These are phyloP conservation scores for Hondaea fermentalgiana DNA, from an alignment of 108 stramenopile genomes.

Conservation along the genomic window DNA sequence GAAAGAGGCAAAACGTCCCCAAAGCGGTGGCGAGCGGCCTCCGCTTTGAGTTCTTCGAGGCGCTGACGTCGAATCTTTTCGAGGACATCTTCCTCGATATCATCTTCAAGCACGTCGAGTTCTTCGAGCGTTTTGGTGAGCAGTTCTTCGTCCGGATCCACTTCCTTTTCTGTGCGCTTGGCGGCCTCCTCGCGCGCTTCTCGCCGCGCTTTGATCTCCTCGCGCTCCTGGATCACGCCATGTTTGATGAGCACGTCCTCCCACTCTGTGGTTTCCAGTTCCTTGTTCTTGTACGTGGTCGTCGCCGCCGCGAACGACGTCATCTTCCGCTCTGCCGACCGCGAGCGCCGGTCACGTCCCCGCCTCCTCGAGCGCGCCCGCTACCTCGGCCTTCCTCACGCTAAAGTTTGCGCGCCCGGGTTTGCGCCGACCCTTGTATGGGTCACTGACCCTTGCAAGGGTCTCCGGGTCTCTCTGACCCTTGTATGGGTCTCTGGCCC, in stretches of 20 bases:
- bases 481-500: too few species aligned
- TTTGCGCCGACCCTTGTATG: too few species aligned
- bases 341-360: too few species aligned
- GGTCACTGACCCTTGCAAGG: too few species aligned
- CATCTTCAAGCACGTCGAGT: neutral
- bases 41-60: conserved; percentile 33
- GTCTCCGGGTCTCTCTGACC: too few species aligned
- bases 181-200: neutral
- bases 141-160: neutral
- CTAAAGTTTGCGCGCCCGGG: too few species aligned
- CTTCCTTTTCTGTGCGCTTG: neutral
- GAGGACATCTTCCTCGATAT: neutral
- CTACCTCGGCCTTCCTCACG: too few species aligned
- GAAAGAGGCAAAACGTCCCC: conserved; percentile 39
- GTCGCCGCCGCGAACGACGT: neutral
- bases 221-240: neutral
- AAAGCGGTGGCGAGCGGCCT: conserved; percentile 30
- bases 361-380: too few species aligned
- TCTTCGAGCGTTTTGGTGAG: neutral
- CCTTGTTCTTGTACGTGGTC: neutral
- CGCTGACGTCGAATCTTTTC: conserved; percentile 13
- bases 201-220: neutral
- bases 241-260: neutral
- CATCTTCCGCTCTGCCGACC: neutral
- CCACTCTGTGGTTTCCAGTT: conserved; percentile 6